A percentile compares a stretch with the other conserved stretches of the same genome.
These are phyloP conservation scores for Hypoxylon crocopeplum DNA, from an alignment of 495 filamentous ascomycete genomes.

Conservation along the genomic window DNA sequence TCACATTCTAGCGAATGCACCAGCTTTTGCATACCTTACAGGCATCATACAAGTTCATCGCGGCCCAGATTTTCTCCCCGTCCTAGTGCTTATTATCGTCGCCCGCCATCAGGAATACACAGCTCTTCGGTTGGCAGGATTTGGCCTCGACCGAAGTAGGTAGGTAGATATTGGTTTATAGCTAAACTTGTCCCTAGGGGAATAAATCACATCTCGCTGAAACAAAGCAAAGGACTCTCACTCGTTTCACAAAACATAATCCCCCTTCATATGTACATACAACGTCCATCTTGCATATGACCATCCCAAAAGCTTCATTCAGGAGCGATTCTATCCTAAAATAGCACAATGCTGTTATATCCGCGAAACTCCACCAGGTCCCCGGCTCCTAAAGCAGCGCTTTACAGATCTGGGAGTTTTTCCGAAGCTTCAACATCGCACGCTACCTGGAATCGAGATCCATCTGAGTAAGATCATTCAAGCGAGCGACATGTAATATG, in stretches of 20 bases:
- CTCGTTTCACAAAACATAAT: conserved; percentile 2
- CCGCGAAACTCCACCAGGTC: too few relatives aligned
- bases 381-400: too few relatives aligned
- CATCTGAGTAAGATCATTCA: too few relatives aligned
- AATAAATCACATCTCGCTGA: neutral
- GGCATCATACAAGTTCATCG: too few relatives aligned
- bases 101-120: too few relatives aligned
- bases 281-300: neutral
- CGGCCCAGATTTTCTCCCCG: too few relatives aligned
- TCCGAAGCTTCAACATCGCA: conserved; percentile 1
- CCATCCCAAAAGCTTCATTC: conserved; percentile 2
- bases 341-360: conserved; percentile 18
- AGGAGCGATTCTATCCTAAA: conserved; percentile 15
- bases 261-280: conserved; percentile 1
- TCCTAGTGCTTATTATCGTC: too few relatives aligned
- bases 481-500: too few relatives aligned
- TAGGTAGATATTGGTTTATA: neutral
- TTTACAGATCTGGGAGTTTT: conserved; percentile 5
- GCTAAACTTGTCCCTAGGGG: neutral
- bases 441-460: too few relatives aligned
- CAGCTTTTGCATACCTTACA: too few relatives aligned
- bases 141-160: neutral
- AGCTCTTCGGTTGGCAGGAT: too few relatives aligned
- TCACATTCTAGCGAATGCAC: too few relatives aligned
- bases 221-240: neutral